These are phyloP conservation scores for Daldinia grandis DNA, from an alignment of 495 filamentous ascomycete species.

Conservation along the genomic window DNA sequence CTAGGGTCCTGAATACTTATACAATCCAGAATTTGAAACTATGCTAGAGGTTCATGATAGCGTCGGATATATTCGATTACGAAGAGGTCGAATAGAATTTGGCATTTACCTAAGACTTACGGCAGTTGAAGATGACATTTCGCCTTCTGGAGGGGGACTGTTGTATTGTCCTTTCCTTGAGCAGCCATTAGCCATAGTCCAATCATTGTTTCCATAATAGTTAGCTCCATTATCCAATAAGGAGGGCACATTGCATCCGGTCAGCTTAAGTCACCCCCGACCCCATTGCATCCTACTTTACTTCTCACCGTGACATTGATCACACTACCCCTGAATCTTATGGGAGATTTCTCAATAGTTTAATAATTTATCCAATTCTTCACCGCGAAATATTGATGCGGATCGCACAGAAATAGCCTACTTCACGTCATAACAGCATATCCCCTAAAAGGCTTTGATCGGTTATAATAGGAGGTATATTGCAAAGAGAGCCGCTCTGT, in stretches of 20 bases:
- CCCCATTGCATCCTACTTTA: neutral
- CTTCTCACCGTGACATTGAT: neutral
- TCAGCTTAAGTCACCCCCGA: neutral
- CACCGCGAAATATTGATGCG: too few species aligned
- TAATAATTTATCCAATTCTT: neutral
- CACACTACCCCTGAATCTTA: neutral
- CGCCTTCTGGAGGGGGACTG: neutral
- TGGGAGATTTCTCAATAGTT: neutral
- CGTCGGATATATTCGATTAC: neutral
- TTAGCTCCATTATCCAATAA: neutral
- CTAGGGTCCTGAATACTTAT: neutral
- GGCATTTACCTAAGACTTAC: neutral
- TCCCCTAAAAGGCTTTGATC: neutral
- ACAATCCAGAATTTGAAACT: conserved; percentile 5
- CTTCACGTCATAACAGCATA: neutral
- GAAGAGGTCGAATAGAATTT: neutral
- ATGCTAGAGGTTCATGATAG: neutral
- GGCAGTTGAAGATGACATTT: neutral
- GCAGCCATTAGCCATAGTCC: neutral
- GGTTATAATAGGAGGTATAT: neutral
- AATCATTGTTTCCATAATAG: neutral
- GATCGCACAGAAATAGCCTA: neutral
- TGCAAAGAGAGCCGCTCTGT: neutral
- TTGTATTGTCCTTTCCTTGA: neutral
- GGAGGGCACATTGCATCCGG: neutral